A percentile compares a stretch with the other conserved stretches of the same genome.
These are phyloP conservation scores for Ogataea methanolica DNA, from an alignment of 805 yeast species.

Conservation along the genomic window DNA sequence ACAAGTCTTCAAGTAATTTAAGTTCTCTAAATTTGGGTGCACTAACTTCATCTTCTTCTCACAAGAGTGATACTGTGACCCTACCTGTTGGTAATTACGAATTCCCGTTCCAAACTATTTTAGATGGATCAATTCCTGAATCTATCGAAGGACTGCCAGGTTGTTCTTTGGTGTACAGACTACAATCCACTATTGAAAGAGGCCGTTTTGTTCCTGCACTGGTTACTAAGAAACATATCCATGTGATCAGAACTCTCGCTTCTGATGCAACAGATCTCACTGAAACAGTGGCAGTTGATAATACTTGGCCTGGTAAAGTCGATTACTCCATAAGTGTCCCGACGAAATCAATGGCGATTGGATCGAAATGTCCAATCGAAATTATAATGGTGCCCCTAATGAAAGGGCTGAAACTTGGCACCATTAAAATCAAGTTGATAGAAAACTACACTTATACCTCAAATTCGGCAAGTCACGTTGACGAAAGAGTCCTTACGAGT, in stretches of 20 bases:
- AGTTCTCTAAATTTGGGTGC: conserved; percentile 17
- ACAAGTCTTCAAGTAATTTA: conserved; percentile 32
- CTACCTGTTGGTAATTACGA: conserved; percentile 78
- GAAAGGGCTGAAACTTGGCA: conserved; percentile 77
- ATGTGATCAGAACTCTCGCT: conserved; percentile 82
- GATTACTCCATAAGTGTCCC: conserved; percentile 88
- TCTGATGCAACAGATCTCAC: conserved; percentile 83
- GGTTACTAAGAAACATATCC: conserved; percentile 61
- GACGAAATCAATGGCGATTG: conserved; percentile 84
- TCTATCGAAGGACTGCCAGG: conserved; percentile 87
- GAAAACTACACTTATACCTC: conserved; percentile 63
- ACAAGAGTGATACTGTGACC: conserved; percentile 31
- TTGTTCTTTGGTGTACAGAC: conserved; percentile 63
- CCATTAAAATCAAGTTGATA: conserved; percentile 59
- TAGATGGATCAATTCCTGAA: conserved; percentile 84
- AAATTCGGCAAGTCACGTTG: conserved; percentile 50
- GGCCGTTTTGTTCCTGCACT: conserved; percentile 70
- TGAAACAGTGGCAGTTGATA: conserved; percentile 90
- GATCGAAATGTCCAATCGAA: conserved; percentile 67
- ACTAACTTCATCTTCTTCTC: conserved; percentile 7
- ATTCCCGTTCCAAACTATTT: conserved; percentile 78
- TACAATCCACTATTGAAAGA: conserved; percentile 79
- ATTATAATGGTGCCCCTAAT: conserved; percentile 71
- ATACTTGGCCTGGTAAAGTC: conserved; percentile 92
- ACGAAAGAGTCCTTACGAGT: conserved; percentile 55